These are phyloP conservation scores for Scleromitrula shiraiana DNA, from an alignment of 2,329 filamentous ascomycete genomes.

Conservation along the genomic window DNA sequence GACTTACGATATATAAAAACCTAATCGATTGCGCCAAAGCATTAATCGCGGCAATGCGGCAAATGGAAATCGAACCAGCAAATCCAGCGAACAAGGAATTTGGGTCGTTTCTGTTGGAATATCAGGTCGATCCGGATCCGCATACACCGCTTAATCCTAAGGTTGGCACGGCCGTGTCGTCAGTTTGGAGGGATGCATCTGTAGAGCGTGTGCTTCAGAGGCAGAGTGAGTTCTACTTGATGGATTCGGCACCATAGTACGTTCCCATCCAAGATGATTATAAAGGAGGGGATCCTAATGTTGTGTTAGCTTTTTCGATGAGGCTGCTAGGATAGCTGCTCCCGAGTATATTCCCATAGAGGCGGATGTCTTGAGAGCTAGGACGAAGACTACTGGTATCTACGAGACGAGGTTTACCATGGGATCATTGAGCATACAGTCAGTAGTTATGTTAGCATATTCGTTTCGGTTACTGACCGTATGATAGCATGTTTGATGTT, in stretches of 20 bases:
- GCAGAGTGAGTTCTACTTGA: conserved; percentile 96
- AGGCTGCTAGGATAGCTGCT: conserved; percentile 75
- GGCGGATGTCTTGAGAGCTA: conserved; percentile 86
- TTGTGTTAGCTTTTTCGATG: conserved; percentile 77
- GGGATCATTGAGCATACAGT: conserved; percentile 99
- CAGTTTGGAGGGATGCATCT: conserved; percentile 84
- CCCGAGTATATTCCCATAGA: conserved; percentile 86
- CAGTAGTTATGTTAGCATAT: conserved; percentile 35
- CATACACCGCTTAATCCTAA: conserved; percentile 74
- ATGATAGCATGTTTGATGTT: conserved; percentile 90
- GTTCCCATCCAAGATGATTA: conserved; percentile 7
- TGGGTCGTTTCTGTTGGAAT: conserved; percentile 75
- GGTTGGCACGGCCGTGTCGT: conserved; percentile 74
- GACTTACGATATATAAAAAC: conserved; percentile 97
- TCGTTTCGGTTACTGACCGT: conserved; percentile 15
- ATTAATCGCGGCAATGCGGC: conserved; percentile 81
- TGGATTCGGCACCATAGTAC: conserved; percentile 98
- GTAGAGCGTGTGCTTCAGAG: conserved; percentile 80
- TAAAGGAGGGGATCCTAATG: conserved; percentile 13
- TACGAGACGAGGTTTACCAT: conserved; percentile 98
- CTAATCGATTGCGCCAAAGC: conserved; percentile 94
- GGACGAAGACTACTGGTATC: conserved; percentile 98
- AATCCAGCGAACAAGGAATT: conserved; percentile 63
- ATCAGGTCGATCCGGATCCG: conserved; percentile 84
- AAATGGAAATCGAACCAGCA: conserved; percentile 78